These are phyloP conservation scores for Apiotrichum siamense DNA, from an alignment of 1,284 basidiomycete species.

Conservation along the genomic window DNA sequence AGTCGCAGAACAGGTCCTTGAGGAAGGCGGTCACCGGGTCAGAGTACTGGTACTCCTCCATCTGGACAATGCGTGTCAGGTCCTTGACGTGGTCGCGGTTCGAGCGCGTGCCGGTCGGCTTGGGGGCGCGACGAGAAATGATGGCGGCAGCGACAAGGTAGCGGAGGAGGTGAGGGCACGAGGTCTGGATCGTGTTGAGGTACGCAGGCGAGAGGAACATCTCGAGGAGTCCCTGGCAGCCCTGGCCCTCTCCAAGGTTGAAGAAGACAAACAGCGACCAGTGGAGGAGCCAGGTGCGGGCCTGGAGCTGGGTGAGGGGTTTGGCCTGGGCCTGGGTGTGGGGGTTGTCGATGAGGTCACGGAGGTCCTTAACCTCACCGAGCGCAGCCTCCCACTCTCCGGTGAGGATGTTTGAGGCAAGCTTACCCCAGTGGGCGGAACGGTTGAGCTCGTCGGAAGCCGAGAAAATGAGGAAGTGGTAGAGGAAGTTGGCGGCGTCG, in stretches of 20 bases:
- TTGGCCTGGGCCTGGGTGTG: slow-evolving; percentile 52
- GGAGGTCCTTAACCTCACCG: slow-evolving; percentile 86
- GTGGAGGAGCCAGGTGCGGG: slow-evolving; percentile 94
- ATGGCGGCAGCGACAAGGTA: slow-evolving; percentile 91
- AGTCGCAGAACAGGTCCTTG: slow-evolving; percentile 87
- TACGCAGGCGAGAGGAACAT: slow-evolving; percentile 93
- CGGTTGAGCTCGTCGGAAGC: slow-evolving; percentile 86
- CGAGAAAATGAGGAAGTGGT: slow-evolving; percentile 96
- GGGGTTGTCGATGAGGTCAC: slow-evolving; percentile 76
- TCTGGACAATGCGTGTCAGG: slow-evolving; percentile 82
- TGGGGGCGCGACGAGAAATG: slow-evolving; percentile 67
- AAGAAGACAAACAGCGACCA: slow-evolving; percentile 99
- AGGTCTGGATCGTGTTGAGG: slow-evolving; percentile 95
- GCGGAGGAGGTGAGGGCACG: slow-evolving; percentile 89
- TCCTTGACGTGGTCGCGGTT: slow-evolving; percentile 80
- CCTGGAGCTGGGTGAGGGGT: slow-evolving; percentile 76
- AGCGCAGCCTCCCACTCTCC: slow-evolving; percentile 92
- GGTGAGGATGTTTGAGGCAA: slow-evolving; percentile 89
- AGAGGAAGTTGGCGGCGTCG: slow-evolving; percentile 92
- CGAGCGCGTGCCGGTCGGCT: slow-evolving; percentile 32
- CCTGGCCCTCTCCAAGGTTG: slow-evolving; percentile 84
- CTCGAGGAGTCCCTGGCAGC: slow-evolving; percentile 77
- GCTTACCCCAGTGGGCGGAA: slow-evolving; percentile 97
- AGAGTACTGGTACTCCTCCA: slow-evolving; percentile 88
- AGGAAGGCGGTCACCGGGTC: slow-evolving; percentile 93